A percentile compares a stretch with the other conserved stretches of the same genome.
phyloP scores from a whole-genome alignment of 306 rosid genomes.

The Geum urbanum region DNA sequence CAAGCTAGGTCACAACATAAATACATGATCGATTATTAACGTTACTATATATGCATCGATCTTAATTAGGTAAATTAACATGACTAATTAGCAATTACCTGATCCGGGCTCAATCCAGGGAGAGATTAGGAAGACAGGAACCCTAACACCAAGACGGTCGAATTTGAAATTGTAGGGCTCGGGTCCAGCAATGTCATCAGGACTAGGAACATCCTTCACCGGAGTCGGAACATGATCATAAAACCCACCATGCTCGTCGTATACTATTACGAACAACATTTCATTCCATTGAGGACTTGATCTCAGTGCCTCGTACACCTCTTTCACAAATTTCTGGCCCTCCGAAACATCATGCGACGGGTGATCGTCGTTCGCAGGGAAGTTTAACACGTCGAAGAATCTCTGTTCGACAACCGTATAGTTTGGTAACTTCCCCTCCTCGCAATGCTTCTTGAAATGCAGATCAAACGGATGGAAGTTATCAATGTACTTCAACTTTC shows the following conservation, averaged over 20 bases:
- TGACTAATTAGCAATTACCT: conserved; percentile 28
- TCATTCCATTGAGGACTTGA: conserved; percentile 78
- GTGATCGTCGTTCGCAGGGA: conserved; percentile 67
- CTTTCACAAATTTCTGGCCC: conserved; percentile 59
- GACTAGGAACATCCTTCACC: conserved; percentile 48
- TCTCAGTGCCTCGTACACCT: conserved; percentile 64
- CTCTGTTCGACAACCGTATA: conserved; percentile 74
- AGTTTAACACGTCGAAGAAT: conserved; percentile 38
- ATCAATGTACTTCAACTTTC: conserved; percentile 50
- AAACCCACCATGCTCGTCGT: conserved; percentile 84
- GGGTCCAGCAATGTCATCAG: conserved; percentile 50
- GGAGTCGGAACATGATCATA: conserved; percentile 76
- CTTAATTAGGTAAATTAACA: background rate
- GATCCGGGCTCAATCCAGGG: conserved; percentile 69
- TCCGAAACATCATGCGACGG: conserved; percentile 71
- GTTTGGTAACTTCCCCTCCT: conserved; percentile 67
- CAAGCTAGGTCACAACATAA: too few relatives aligned
- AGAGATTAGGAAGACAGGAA: conserved; percentile 56
- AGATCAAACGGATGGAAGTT: conserved; percentile 48
- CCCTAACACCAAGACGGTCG: conserved; percentile 67
- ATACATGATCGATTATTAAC: background rate
- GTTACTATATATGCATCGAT: background rate
- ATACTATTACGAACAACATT: conserved; percentile 51
- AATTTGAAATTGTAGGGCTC: conserved; percentile 48
- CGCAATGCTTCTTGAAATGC: conserved; percentile 56